Evolutionary conservation across 768 basidiomycete genomes (phyloP).

Genomic region (Suillus discolor): DNA sequence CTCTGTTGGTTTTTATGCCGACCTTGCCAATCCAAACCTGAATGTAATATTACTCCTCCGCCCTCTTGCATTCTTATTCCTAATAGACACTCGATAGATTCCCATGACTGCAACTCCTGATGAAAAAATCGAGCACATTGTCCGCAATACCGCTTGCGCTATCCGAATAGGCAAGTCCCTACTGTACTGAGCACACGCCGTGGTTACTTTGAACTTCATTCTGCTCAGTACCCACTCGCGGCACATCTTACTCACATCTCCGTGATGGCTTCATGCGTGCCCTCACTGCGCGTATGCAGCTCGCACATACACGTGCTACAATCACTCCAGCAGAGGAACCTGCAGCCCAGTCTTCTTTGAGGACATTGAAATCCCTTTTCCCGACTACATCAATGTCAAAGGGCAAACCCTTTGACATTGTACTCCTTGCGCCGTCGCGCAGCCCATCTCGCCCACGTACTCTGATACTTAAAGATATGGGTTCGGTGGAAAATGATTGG

Average conservation of each 20-base stretch:
- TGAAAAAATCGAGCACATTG: conserved; percentile 70
- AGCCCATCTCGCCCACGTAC: conserved; percentile 50
- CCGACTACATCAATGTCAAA: conserved; percentile 71
- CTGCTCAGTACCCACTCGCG: conserved; percentile 71
- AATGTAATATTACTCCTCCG: conserved; percentile 40
- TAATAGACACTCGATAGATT: conserved; percentile 41
- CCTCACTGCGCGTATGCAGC: conserved; percentile 59
- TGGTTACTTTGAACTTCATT: conserved; percentile 5
- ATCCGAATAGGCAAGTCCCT: conserved; percentile 67
- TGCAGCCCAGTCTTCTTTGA: conserved; percentile 60
- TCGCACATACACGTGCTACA: conserved; percentile 50
- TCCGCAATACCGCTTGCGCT: conserved; percentile 68
- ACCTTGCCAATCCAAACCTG: conserved; percentile 66
- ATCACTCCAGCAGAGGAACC: conserved; percentile 63
- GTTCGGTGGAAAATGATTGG: conserved; percentile 72
- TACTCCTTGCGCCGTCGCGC: conserved; percentile 55
- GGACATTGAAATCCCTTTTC: conserved; percentile 75
- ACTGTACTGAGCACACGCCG: background rate
- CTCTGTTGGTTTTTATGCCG: conserved; percentile 88
- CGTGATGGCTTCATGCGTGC: conserved; percentile 84
- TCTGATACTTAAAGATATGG: conserved; percentile 72
- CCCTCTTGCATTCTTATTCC: conserved; percentile 3
- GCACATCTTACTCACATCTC: conserved; percentile 76
- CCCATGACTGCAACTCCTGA: conserved; percentile 57
- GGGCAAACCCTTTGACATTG: conserved; percentile 67